These are phyloP conservation scores for Nymphaea thermarum DNA, from an alignment of 164 flowering plant genomes.

Conservation along the genomic window DNA sequence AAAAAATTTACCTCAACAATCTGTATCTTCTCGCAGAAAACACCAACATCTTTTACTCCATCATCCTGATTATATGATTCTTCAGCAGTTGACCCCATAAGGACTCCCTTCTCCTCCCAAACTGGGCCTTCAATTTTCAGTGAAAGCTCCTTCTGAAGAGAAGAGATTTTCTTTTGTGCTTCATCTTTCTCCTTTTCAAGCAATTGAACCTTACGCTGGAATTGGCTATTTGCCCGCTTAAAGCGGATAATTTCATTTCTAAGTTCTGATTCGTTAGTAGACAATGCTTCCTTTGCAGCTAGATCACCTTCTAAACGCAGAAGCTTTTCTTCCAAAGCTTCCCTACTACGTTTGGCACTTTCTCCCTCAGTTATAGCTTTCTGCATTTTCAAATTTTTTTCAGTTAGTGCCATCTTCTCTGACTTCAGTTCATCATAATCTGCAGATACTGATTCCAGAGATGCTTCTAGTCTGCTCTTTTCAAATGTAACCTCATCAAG, in stretches of 20 bases:
- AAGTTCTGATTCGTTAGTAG: constrained; percentile 41
- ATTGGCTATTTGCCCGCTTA: constrained; percentile 38
- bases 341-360: constrained; percentile 28
- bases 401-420: constrained; percentile 35
- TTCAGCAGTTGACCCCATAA: constrained; percentile 9
- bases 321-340: constrained; percentile 50
- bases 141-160: constrained; percentile 40
- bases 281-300: constrained; percentile 33
- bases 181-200: constrained; percentile 51
- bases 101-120: constrained; percentile 2
- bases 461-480: constrained; percentile 39
- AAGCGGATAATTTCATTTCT: constrained; percentile 42
- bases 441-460: constrained; percentile 21
- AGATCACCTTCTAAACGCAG: constrained; percentile 41
- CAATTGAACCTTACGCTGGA: constrained; percentile 31
- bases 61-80: not conserved
- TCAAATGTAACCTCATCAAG: constrained; percentile 31
- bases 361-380: constrained; percentile 36
- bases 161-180: constrained; percentile 24
- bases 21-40: not conserved
- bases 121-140: constrained; percentile 26
- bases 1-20: not conserved
- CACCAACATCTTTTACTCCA: not conserved
- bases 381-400: constrained; percentile 39
- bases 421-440: constrained; percentile 43